A percentile compares a stretch with the other conserved stretches of the same genome.
These are phyloP conservation scores for Hanseniaspora valbyensis DNA, from an alignment of 805 yeast genomes.

Conservation along the genomic window DNA sequence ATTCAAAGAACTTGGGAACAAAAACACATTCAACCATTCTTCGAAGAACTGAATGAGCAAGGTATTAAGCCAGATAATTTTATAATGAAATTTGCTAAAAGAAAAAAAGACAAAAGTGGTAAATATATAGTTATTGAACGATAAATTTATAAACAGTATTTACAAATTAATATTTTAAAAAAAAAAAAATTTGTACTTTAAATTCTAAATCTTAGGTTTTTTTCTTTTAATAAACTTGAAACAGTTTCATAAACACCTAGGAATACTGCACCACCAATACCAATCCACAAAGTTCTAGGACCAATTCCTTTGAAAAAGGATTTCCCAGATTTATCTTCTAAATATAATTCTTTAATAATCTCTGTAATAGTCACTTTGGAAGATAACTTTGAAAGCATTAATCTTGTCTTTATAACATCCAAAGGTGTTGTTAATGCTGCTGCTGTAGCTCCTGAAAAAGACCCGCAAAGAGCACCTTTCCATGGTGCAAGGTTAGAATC, in stretches of 20 bases:
- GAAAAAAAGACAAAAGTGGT: constrained; percentile 38
- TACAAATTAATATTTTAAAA: not conserved
- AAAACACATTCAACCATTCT: constrained; percentile 52
- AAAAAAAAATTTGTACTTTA: not conserved
- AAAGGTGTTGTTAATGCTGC: constrained; percentile 75
- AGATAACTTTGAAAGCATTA: constrained; percentile 55
- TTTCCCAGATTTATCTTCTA: constrained; percentile 54
- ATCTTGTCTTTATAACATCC: constrained; percentile 69
- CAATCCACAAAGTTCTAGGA: constrained; percentile 94
- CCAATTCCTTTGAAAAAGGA: constrained; percentile 80
- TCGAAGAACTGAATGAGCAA: constrained; percentile 47
- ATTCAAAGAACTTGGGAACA: constrained; percentile 50
- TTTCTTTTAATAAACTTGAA: constrained; percentile 27
- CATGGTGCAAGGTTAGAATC: constrained; percentile 41
- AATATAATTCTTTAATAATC: constrained; percentile 43
- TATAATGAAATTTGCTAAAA: constrained; percentile 51
- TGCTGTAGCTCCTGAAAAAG: constrained; percentile 70
- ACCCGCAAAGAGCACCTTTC: constrained; percentile 78
- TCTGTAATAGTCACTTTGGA: constrained; percentile 33
- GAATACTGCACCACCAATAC: constrained; percentile 97
- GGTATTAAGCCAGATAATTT: constrained; percentile 47
- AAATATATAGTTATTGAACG: constrained; percentile 29
- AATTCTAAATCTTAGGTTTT: not conserved
- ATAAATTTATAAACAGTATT: not conserved
- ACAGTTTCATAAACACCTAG: constrained; percentile 84